Conservation (phyloP, 495 filamentous ascomycete genomes). For the Podospora sp. region DNA sequence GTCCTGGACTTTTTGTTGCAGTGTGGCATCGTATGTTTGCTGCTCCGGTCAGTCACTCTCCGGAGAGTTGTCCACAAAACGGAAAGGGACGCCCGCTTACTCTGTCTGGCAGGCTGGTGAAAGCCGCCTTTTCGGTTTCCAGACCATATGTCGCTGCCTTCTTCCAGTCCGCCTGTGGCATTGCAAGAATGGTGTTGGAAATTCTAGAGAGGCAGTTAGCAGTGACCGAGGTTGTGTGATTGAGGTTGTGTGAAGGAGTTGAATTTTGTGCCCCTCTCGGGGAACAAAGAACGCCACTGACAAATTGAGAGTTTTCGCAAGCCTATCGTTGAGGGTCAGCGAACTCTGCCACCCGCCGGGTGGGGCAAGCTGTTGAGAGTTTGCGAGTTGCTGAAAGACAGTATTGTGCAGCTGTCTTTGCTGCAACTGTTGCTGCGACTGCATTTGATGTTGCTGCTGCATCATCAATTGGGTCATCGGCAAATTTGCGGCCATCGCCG, state of each 20-base stretch:
- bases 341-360: constrained; percentile 39
- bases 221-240: background rate
- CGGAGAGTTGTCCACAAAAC: constrained; percentile 10
- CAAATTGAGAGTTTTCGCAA: constrained; percentile 41
- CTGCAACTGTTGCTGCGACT: constrained; percentile 30
- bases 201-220: constrained; percentile 34
- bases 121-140: constrained; percentile 47
- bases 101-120: constrained; percentile 44
- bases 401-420: constrained; percentile 29
- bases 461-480: constrained; percentile 42
- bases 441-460: constrained; percentile 34
- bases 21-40: constrained; percentile 43
- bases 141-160: constrained; percentile 39
- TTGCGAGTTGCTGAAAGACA: constrained; percentile 18
- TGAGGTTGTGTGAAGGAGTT: background rate
- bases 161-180: constrained; percentile 35
- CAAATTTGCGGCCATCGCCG: constrained; percentile 56
- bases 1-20: constrained; percentile 35
- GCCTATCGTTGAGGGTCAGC: constrained; percentile 33
- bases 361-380: constrained; percentile 25
- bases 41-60: constrained; percentile 29
- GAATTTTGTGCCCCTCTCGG: background rate
- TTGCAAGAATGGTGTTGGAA: constrained; percentile 45
- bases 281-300: constrained; percentile 27
- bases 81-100: constrained; percentile 32